Conservation (phyloP, 345 rosid genomes). For the Carallia pectinifolia region DNA sequence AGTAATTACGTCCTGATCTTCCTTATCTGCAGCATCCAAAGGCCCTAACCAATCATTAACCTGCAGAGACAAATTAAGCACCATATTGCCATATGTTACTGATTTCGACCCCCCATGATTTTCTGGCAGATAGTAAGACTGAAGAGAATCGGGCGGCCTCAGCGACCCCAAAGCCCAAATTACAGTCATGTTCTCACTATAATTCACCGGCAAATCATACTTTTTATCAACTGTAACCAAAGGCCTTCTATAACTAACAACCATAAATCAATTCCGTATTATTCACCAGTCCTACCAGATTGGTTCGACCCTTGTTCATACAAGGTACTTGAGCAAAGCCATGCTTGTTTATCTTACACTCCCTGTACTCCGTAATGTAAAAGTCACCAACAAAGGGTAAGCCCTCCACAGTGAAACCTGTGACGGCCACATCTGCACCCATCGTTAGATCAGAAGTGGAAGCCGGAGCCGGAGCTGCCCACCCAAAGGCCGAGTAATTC, state of each 20-base stretch:
- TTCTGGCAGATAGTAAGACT: slow-evolving; percentile 80
- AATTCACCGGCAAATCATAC: slow-evolving; percentile 72
- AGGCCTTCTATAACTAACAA: slow-evolving; percentile 69
- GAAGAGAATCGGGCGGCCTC: slow-evolving; percentile 72
- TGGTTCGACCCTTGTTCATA: slow-evolving; percentile 40
- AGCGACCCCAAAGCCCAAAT: slow-evolving; percentile 92
- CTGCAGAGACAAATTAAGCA: slow-evolving; percentile 44
- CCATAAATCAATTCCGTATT: slow-evolving; percentile 72
- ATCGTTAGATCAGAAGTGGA: slow-evolving; percentile 52
- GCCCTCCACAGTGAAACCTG: slow-evolving; percentile 72
- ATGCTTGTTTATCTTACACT: slow-evolving; percentile 57
- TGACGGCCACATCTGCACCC: slow-evolving; percentile 75
- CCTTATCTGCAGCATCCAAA: slow-evolving; percentile 61
- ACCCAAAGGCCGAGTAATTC: slow-evolving; percentile 93
- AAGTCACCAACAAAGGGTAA: slow-evolving; percentile 83
- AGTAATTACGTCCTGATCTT: slow-evolving; percentile 62
- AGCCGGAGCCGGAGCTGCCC: slow-evolving; percentile 68
- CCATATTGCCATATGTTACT: slow-evolving; percentile 45
- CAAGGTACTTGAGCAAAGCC: slow-evolving; percentile 52
- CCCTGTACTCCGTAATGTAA: slow-evolving; percentile 63
- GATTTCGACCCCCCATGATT: slow-evolving; percentile 62
- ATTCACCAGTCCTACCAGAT: slow-evolving; percentile 50
- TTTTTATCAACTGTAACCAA: slow-evolving; percentile 56
- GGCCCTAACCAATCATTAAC: slow-evolving; percentile 62
- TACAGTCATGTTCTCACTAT: slow-evolving; percentile 46